Evolutionary conservation across 805 yeast genomes (phyloP).

Genomic region (Yarrowia sp.): DNA sequence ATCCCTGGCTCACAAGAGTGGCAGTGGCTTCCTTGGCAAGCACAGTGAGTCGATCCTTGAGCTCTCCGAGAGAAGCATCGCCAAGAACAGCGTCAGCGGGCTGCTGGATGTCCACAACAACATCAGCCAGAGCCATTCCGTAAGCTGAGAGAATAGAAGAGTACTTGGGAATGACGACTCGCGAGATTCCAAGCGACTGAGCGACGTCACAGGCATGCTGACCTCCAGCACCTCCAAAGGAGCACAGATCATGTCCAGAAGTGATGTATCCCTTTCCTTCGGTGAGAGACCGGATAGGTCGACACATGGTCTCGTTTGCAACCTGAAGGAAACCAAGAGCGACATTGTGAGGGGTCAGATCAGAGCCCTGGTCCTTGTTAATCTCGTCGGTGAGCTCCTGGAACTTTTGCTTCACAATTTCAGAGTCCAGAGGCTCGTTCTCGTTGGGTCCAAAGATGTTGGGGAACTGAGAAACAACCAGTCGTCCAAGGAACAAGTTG

Average conservation of each 20-base stretch:
- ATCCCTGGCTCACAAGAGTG: constrained; percentile 62
- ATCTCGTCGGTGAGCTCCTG: constrained; percentile 61
- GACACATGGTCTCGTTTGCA: constrained; percentile 89
- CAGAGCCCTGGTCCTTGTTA: constrained; percentile 55
- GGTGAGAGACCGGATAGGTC: constrained; percentile 83
- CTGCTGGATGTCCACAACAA: constrained; percentile 78
- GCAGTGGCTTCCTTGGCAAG: constrained; percentile 55
- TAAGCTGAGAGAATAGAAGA: constrained; percentile 87
- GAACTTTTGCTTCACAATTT: constrained; percentile 60
- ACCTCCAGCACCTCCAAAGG: constrained; percentile 95
- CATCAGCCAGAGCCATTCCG: constrained; percentile 87
- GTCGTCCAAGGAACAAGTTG: constrained; percentile 72
- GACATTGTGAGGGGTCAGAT: constrained; percentile 66
- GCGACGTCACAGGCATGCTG: constrained; percentile 87
- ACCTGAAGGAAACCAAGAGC: constrained; percentile 83
- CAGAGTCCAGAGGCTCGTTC: constrained; percentile 69
- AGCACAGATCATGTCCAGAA: constrained; percentile 71
- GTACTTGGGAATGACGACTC: constrained; percentile 77
- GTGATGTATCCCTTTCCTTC: constrained; percentile 82
- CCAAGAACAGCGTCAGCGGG: constrained; percentile 63
- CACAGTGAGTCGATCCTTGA: constrained; percentile 57
- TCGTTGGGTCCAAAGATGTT: constrained; percentile 84
- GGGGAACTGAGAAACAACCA: constrained; percentile 78
- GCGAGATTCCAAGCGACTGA: constrained; percentile 67
- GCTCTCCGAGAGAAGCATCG: constrained; percentile 46